A percentile compares a stretch with the other conserved stretches of the same genome.
These are phyloP conservation scores for Trichoderma afroharzianum DNA, from an alignment of 2,329 filamentous ascomycete species.

Conservation along the genomic window DNA sequence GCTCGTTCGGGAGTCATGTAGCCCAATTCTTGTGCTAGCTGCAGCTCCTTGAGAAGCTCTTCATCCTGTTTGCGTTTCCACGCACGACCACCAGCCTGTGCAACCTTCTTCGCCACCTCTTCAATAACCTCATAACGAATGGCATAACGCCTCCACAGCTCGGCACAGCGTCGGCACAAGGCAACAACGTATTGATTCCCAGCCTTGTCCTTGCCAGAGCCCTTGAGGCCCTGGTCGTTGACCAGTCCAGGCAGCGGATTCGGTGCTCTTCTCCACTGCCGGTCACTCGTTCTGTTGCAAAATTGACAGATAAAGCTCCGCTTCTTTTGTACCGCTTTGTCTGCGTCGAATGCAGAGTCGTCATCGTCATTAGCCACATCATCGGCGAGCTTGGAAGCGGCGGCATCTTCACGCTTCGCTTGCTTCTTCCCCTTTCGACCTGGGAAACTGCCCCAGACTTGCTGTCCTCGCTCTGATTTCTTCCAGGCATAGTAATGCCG, in stretches of 20 bases:
- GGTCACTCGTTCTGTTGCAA: constrained; percentile 72
- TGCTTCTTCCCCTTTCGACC: constrained; percentile 90
- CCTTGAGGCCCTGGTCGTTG: constrained; percentile 54
- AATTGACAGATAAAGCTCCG: constrained; percentile 92
- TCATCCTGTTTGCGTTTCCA: constrained; percentile 91
- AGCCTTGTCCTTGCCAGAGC: constrained; percentile 70
- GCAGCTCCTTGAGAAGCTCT: constrained; percentile 74
- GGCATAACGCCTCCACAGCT: constrained; percentile 92
- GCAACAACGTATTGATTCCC: constrained; percentile 69
- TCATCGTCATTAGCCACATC: constrained; percentile 90
- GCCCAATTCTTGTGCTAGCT: constrained; percentile 59
- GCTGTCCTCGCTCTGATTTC: constrained; percentile 78
- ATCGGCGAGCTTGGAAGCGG: constrained; percentile 74
- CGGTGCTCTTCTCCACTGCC: constrained; percentile 90
- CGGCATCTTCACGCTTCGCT: constrained; percentile 67
- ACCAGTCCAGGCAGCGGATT: constrained; percentile 66
- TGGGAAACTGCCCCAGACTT: constrained; percentile 86
- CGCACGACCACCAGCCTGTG: constrained; percentile 71
- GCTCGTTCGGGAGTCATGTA: constrained; percentile 42
- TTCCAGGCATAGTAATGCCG: constrained; percentile 99
- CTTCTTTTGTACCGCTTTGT: constrained; percentile 76
- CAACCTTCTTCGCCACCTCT: constrained; percentile 83
- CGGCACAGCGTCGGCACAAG: constrained; percentile 83
- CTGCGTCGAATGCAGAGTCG: constrained; percentile 91
- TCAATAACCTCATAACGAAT: constrained; percentile 95